Evolutionary conservation across 345 rosid genomes (phyloP).

Genomic region (Gossypium australe): DNA sequence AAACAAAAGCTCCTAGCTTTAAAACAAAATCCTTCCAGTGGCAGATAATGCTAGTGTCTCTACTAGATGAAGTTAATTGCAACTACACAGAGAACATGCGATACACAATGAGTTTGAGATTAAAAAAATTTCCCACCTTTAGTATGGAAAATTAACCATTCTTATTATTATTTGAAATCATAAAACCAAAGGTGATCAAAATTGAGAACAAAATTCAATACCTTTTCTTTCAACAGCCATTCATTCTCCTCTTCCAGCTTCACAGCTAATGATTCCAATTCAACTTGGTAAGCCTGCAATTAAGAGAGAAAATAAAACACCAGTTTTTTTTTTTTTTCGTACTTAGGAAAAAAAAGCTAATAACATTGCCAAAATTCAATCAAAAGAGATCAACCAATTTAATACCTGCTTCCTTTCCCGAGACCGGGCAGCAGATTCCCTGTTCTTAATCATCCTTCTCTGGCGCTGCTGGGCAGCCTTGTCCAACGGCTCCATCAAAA

Average conservation of each 20-base stretch:
- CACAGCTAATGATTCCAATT: constrained; percentile 70
- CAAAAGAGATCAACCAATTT: not conserved
- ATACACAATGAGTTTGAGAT: not conserved
- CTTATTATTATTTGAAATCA: not conserved
- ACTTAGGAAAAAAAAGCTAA: not conserved
- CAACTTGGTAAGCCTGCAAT: constrained; percentile 78
- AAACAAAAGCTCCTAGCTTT: not conserved
- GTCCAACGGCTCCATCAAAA: constrained; percentile 67
- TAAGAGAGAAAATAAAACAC: not conserved
- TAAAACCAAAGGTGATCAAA: not conserved
- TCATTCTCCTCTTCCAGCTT: constrained; percentile 77
- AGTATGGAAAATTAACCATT: not conserved
- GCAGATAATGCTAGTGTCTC: not conserved
- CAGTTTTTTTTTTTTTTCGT: not conserved
- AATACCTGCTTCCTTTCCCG: constrained; percentile 87
- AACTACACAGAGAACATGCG: not conserved
- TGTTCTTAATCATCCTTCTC: constrained; percentile 94
- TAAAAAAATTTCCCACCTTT: not conserved
- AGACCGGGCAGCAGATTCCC: constrained; percentile 96
- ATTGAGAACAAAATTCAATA: constrained; percentile 16
- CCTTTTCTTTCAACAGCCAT: constrained; percentile 66
- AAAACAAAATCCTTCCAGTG: not conserved
- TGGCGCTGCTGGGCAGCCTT: constrained; percentile 90
- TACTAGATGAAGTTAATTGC: not conserved
- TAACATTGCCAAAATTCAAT: not conserved